phyloP scores from a whole-genome alignment of 73 alveolate species.

The Tetrahymena elliotti region DNA sequence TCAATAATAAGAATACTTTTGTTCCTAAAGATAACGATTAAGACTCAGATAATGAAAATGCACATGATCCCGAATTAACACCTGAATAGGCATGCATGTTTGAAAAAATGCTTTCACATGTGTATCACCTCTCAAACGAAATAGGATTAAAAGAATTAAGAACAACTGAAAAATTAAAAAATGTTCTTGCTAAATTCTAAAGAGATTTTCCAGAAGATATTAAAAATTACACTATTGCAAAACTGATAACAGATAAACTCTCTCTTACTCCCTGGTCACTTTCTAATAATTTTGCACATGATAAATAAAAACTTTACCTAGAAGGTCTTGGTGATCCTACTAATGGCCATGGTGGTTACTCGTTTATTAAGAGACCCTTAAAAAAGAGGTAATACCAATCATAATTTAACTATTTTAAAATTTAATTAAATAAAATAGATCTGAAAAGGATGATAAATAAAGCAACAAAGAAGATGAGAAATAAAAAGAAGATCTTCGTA shows the following conservation, averaged over 20 bases:
- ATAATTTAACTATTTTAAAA: not conserved
- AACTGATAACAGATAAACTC: constrained; percentile 90
- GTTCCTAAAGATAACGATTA: not conserved
- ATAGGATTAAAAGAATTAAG: constrained; percentile 84
- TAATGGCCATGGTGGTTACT: constrained; percentile 94
- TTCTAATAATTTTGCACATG: constrained; percentile 67
- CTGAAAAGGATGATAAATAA: not conserved
- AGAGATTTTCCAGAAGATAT: constrained; percentile 48
- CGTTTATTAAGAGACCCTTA: constrained; percentile 89
- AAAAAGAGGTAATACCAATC: constrained; percentile 4
- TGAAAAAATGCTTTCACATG: constrained; percentile 73
- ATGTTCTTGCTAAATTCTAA: constrained; percentile 86
- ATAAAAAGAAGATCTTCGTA: not conserved
- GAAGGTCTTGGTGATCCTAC: constrained; percentile 97
- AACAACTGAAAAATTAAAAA: constrained; percentile 81
- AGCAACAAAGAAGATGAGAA: not conserved
- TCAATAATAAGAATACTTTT: not conserved
- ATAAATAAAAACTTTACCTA: constrained; percentile 85
- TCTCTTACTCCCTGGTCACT: constrained; percentile 95
- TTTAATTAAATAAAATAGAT: not conserved
- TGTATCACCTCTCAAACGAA: constrained; percentile 4
- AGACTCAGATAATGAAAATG: constrained; percentile 5
- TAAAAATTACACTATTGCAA: constrained; percentile 52
- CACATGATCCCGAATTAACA: constrained; percentile 46
- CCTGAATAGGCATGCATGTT: constrained; percentile 92